phyloP scores from a whole-genome alignment of 208 protist species.

The Trypanosomatidae sp. region DNA sequence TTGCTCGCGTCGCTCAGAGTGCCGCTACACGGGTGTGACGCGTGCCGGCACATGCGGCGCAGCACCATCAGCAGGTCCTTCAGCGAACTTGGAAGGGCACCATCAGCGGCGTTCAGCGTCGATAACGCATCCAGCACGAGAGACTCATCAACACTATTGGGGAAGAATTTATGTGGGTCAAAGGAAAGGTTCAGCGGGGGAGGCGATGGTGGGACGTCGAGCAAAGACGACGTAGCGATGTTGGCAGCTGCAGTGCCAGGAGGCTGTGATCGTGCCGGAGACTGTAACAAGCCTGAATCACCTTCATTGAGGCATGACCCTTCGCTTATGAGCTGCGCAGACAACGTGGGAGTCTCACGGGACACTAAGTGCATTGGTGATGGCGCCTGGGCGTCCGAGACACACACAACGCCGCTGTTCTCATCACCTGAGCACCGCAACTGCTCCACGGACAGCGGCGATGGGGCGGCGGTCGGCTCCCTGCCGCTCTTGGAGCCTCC shows the following conservation, averaged over 20 bases:
- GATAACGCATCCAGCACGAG: conserved; percentile 37
- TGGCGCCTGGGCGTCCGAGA: not conserved
- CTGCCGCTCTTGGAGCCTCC: not conserved
- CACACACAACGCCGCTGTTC: not conserved
- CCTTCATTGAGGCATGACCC: not conserved
- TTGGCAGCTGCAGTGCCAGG: not conserved
- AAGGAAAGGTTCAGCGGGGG: conserved; percentile 18
- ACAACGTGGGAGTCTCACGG: too few relatives aligned
- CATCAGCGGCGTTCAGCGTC: conserved; percentile 19
- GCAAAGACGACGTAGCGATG: not conserved
- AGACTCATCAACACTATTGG: conserved; percentile 37
- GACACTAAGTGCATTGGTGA: not conserved
- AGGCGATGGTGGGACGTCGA: not conserved
- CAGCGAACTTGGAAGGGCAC: conserved; percentile 43
- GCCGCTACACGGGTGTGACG: conserved; percentile 37
- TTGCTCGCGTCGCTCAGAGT: conserved; percentile 41
- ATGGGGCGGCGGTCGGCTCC: conserved; percentile 8
- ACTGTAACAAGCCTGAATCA: not conserved
- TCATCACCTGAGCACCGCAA: not conserved
- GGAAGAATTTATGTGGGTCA: conserved; percentile 27
- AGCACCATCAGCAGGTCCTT: conserved; percentile 65
- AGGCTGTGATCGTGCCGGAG: conserved; percentile 2
- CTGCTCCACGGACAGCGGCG: not conserved
- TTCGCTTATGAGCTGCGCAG: not conserved
- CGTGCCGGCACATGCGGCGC: conserved; percentile 50